Base-by-base conservation (phyloP, 2,329 filamentous ascomycete species). In the Rutstroemia sp. region DNA sequence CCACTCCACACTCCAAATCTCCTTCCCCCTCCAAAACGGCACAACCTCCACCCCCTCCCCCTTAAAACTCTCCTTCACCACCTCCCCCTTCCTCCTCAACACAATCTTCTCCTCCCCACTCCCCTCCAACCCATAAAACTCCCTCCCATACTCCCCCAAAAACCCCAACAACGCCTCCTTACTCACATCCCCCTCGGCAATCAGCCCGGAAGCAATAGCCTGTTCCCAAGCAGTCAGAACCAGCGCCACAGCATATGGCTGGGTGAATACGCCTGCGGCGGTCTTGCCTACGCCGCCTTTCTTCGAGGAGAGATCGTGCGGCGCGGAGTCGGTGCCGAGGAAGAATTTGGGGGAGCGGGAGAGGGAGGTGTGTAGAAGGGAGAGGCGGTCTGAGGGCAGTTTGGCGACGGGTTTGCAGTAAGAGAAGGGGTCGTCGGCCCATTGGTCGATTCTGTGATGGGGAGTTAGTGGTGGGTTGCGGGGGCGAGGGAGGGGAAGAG, bases 251-350 rank as follows among this genome's bases (percentile, higher is more conserved):
- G 52, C 54, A 39, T 56, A 48, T n/a, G 56, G 84, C 72, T 92
- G 88, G 1, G 88, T 91, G 69, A 90, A 92, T 39, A 91, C 87
- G 5, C 88, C 88, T 0, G 88, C 88, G 0, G 86, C 81, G 4
- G 56, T 51, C 10, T 68, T 68, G 49, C 42, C 46, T 1, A 9
- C 17, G 21, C 70, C 72, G 1, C 82, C 79, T 54, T 79, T 76
- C 73, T 88, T 88, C 59, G 78, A 77, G 16, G 69, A 65, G 4
- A 80, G 71, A 12, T 78, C 78, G 67, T 88, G 84, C 21, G 83
- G 76, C 47, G 84, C 84, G 10, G 78, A 82, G 64, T 87, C 84
- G 17, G 78, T 85, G 56, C 77, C 77, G 27, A 82, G 73, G 75
- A 89, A 89, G 73, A 89, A 89, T 65, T 84, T 86, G n/a, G 78